Conservation (phyloP, 192 early-diverging fungal species). For the Coemansia asiatica region DNA sequence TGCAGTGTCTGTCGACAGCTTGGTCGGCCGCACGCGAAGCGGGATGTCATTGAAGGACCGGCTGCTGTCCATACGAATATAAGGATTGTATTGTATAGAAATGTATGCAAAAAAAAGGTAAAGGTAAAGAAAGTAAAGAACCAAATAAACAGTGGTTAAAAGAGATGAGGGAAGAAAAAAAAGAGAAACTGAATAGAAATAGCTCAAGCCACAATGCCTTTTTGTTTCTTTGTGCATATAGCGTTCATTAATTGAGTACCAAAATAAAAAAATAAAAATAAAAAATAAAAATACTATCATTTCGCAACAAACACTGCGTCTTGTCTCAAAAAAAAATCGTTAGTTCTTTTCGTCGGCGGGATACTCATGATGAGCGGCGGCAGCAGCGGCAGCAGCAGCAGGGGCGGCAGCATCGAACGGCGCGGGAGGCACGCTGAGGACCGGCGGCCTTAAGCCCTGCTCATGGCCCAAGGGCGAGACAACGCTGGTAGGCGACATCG, state of each 20-base stretch:
- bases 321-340: no score
- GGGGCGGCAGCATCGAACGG: neutral
- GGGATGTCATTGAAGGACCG: constrained; percentile 4
- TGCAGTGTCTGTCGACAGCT: neutral
- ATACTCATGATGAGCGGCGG: neutral
- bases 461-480: no score
- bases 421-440: neutral
- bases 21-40: constrained; percentile 4
- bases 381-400: neutral
- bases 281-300: no score
- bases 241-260: no score
- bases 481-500: neutral
- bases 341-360: constrained; percentile 6
- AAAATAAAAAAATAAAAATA: no score
- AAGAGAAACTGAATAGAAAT: neutral
- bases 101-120: neutral
- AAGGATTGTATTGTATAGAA: neutral
- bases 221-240: no score
- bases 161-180: neutral
- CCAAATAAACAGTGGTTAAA: neutral
- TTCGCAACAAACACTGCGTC: no score
- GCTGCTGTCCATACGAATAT: neutral
- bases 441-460: no score
- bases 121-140: neutral
- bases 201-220: no score